Conservation (phyloP, 1,139 yeast species). For the Nakaseomyces uthaithaninus region DNA sequence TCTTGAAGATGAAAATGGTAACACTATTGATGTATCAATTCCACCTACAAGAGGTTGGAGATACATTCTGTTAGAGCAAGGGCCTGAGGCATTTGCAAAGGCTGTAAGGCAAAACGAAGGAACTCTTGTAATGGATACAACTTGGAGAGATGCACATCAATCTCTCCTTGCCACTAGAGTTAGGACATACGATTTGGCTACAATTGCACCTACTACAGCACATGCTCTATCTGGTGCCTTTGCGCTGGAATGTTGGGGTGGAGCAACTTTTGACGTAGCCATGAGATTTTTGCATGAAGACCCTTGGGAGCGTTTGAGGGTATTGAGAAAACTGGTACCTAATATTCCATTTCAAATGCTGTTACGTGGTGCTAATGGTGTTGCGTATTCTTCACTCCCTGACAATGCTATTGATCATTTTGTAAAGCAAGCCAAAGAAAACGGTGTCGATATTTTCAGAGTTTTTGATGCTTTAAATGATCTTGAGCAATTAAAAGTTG, state of each 20-base stretch:
- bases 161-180: conserved; percentile 96
- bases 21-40: conserved; percentile 50
- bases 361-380: conserved; percentile 98
- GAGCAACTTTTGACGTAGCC: conserved; percentile 97
- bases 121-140: conserved; percentile 90
- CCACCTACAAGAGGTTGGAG: conserved; percentile 83
- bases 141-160: conserved; percentile 99
- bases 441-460: conserved; percentile 95
- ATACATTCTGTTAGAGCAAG: conserved; percentile 70
- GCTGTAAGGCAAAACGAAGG: conserved; percentile 81
- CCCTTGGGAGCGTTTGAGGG: conserved; percentile 95
- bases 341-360: conserved; percentile 99
- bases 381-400: conserved; percentile 93
- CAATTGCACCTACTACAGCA: conserved; percentile 91
- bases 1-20: conserved; percentile 49
- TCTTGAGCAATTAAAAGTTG: conserved; percentile 91
- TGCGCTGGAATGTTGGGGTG: conserved; percentile 99
- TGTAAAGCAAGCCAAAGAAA: conserved; percentile 86
- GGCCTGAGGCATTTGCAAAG: conserved; percentile 83
- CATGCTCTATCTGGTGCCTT: conserved; percentile 85
- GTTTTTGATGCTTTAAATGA: conserved; percentile 97
- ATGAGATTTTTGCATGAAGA: conserved; percentile 98
- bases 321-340: conserved; percentile 83
- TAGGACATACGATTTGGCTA: conserved; percentile 82
- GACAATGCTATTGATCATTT: conserved; percentile 98